Percentiles rank a stretch among this genome's conserved stretches.
phyloP scores from a whole-genome alignment of 2,329 filamentous ascomycete genomes.

The Curvularia verruculosa region DNA sequence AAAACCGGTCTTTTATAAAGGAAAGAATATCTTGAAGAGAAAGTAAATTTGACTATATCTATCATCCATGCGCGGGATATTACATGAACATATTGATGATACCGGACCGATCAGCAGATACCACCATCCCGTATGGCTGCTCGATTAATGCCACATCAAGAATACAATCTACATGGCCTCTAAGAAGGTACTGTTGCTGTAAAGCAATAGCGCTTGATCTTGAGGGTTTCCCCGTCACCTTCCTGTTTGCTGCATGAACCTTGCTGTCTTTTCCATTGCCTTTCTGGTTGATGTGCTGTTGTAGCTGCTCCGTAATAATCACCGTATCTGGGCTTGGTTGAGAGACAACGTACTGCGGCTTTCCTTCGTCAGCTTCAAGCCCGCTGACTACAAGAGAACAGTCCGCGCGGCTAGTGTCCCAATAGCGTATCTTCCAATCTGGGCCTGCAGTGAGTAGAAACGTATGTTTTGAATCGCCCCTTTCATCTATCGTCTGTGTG shows the following conservation, averaged over 20 bases:
- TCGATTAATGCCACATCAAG: conserved; percentile 89
- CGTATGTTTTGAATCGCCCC: conserved; percentile 73
- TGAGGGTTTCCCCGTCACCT: conserved; percentile 57
- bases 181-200: conserved; percentile 85
- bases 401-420: conserved; percentile 83
- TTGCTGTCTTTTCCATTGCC: conserved; percentile 33
- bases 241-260: conserved; percentile 46
- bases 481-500: conserved; percentile 71
- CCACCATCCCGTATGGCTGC: conserved; percentile 87
- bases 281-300: conserved; percentile 28
- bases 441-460: conserved; percentile 88
- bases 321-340: conserved; percentile 51
- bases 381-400: conserved; percentile 82
- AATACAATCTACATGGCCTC: conserved; percentile 85
- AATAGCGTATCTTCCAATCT: conserved; percentile 91
- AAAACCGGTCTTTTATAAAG: no score
- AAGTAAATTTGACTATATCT: no score
- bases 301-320: conserved; percentile 47
- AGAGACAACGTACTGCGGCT: conserved; percentile 67
- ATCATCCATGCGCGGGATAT: background rate
- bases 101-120: conserved; percentile 87
- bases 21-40: no score
- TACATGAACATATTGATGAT: conserved; percentile 83
- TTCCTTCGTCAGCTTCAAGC: conserved; percentile 69
- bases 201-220: conserved; percentile 89